Evolutionary conservation across 139 green algal species (phyloP), one percentile per base, ranked within the genome.

Genomic region (Volvox africanus): DNA sequence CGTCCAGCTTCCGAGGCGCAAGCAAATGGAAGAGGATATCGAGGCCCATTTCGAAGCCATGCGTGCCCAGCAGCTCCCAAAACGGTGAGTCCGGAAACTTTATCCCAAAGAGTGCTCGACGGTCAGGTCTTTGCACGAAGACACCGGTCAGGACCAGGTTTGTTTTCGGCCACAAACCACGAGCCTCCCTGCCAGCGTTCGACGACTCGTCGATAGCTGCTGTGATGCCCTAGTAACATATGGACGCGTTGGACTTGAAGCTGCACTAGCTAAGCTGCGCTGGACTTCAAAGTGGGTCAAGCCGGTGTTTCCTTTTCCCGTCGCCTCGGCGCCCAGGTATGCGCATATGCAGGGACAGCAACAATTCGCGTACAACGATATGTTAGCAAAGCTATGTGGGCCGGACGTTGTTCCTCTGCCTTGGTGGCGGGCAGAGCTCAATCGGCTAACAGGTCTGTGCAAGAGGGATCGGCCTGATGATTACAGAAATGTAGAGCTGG

Each of bases 301-400:
- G 44, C 44, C 44, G 44, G 44, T 55, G 44, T 55, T 55, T 55
- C 9, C 44, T 55, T 55, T 5, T 9, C 44, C 5, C 5, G 44
- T 55, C 5, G 9, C 44, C 44, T 55, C 5, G 44, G 44, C 44
- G 61, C n/a, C 28, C 77, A 86, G 89, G 68, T 89, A 90, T 75
- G n/a, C 62, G 24, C 93, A 94, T 81, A 87, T 84, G 73, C 88
- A 92, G 32, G 36, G 88, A 68, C 35, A 92, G 61, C 37, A 87
- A 17, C 95, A 97, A 89, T 95, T 93, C 79, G 88, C 81, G 0
- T 97, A 97, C 91, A 94, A 95, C 61, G 89, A 91, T 1, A 61
- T 82, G 68, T 89, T 96, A 32, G 91, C 83, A 0, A 28, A 55
- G 20, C 9, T 86, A 28, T 93, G 89, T 65, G 93, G 92, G 1